These are phyloP conservation scores for Forsythia suspensa DNA, from an alignment of 257 asterid genomes.

Conservation along the genomic window DNA sequence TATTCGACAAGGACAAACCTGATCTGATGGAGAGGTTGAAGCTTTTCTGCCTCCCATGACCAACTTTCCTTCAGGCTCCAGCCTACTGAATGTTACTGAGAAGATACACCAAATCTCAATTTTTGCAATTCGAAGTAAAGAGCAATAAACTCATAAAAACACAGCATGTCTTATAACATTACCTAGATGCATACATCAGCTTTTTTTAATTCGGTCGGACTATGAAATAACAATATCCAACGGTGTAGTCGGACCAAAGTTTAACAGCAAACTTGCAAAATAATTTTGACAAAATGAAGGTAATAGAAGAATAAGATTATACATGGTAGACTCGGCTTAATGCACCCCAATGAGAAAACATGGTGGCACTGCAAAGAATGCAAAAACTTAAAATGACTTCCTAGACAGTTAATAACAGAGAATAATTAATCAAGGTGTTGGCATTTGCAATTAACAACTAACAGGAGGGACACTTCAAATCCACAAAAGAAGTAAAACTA, in stretches of 20 bases:
- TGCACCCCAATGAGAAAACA: conserved; percentile 2
- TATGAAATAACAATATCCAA: neutral
- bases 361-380: neutral
- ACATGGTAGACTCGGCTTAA: neutral
- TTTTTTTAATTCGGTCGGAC: neutral
- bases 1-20: conserved; percentile 50
- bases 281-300: neutral
- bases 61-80: conserved; percentile 95
- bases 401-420: neutral
- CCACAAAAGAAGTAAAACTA: conserved; percentile 20
- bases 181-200: neutral
- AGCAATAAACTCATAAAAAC: conserved; percentile 19
- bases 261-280: neutral
- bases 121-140: conserved; percentile 24
- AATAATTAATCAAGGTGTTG: neutral
- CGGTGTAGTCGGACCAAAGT: neutral
- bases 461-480: neutral
- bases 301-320: neutral
- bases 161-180: neutral
- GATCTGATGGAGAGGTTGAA: conserved; percentile 45
- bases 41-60: conserved; percentile 93
- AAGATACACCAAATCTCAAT: conserved; percentile 31
- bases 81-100: conserved; percentile 90
- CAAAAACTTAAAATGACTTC: neutral
- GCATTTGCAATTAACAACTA: neutral